Conservation (phyloP, 495 filamentous ascomycete species). For the Achaetomiella virescens region DNA sequence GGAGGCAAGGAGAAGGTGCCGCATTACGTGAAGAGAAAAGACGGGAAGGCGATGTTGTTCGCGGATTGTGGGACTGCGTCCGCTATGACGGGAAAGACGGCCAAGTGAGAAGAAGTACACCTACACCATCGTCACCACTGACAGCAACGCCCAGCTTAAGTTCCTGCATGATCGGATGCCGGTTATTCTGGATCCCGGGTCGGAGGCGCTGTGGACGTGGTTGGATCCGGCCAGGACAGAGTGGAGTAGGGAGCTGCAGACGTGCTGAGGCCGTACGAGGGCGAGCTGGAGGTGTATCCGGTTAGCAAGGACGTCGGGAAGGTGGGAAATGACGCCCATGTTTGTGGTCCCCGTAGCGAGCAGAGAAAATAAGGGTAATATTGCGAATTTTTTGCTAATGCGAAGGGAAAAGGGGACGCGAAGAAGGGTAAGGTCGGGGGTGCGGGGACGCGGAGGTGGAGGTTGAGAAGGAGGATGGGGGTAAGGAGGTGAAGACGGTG, state of each 20-base stretch:
- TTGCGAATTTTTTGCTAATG: constrained; percentile 73
- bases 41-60: constrained; percentile 79
- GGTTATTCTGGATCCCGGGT: constrained; percentile 75
- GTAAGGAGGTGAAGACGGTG: constrained; percentile 24
- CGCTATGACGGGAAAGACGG: constrained; percentile 35
- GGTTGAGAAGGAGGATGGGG: constrained; percentile 26
- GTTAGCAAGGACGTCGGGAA: constrained; percentile 89
- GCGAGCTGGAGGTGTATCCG: constrained; percentile 77
- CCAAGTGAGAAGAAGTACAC: constrained; percentile 47
- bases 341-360: constrained; percentile 80
- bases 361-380: constrained; percentile 81
- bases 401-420: neutral
- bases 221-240: constrained; percentile 62
- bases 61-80: constrained; percentile 88
- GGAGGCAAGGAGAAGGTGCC: constrained; percentile 73
- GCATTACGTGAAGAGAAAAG: constrained; percentile 72
- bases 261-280: constrained; percentile 68
- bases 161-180: constrained; percentile 96
- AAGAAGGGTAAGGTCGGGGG: constrained; percentile 37
- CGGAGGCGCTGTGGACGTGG: constrained; percentile 67
- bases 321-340: constrained; percentile 80
- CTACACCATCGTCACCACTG: constrained; percentile 88
- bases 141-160: constrained; percentile 66
- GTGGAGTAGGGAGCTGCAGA: constrained; percentile 77
- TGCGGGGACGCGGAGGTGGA: constrained; percentile 7